Conservation (phyloP, 2,329 filamentous ascomycete species). For the Stachybotrys chlorohalonatus region DNA sequence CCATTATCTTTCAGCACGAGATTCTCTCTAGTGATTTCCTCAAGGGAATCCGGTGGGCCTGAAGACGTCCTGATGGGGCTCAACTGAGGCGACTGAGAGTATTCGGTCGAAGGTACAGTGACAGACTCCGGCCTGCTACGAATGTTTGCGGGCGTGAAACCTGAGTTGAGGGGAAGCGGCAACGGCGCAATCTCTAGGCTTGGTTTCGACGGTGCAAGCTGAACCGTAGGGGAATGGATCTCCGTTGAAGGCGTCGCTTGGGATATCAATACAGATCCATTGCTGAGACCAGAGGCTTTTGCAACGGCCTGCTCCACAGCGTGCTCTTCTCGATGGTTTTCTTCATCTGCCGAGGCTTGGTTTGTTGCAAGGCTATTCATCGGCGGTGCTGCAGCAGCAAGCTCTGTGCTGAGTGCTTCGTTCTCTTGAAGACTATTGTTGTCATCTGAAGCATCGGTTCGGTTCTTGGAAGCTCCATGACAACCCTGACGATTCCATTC, state of each 20-base stretch:
- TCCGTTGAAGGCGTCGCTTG: not conserved
- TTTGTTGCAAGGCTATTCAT: no score
- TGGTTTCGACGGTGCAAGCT: not conserved
- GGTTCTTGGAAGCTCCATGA: conserved; percentile 16
- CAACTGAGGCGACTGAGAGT: conserved; percentile 12
- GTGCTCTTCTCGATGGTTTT: not conserved
- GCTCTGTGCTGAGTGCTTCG: no score
- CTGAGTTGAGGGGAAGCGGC: conserved; percentile 4
- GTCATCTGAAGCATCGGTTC: no score
- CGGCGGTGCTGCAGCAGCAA: no score
- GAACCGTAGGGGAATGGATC: not conserved
- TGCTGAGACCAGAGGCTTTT: not conserved
- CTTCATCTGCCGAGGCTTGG: not conserved
- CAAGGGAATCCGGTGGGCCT: not conserved
- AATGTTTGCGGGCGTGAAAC: conserved; percentile 22
- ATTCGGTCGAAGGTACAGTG: conserved; percentile 9
- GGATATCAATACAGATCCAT: not conserved
- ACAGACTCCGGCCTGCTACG: conserved; percentile 16
- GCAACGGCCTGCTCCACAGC: not conserved
- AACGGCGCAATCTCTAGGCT: not conserved
- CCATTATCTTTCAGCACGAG: conserved; percentile 41
- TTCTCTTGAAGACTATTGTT: no score
- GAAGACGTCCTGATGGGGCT: conserved; percentile 4
- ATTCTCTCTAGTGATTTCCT: conserved; percentile 33
- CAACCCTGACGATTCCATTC: conserved; percentile 37